A percentile compares a stretch with the other conserved stretches of the same genome.
Conservation (phyloP, 73 alveolate species). For the Paramecium biaurelia region DNA sequence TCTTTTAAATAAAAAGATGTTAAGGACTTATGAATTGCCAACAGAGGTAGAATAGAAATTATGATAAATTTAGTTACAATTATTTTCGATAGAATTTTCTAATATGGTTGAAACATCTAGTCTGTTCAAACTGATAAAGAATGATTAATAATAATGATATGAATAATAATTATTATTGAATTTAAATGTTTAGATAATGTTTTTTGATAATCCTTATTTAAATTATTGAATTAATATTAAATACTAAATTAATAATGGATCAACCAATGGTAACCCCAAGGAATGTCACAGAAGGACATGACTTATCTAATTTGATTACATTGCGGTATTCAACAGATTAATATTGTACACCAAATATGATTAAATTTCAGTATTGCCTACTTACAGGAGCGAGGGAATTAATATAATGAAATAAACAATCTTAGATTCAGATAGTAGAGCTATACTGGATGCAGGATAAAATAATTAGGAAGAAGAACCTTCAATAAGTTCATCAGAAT, state of each 20-base stretch:
- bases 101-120: neutral
- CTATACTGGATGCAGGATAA: neutral
- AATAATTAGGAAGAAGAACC: neutral
- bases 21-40: neutral
- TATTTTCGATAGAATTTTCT: constrained; percentile 5
- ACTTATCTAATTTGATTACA: neutral
- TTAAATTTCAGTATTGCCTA: neutral
- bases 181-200: neutral
- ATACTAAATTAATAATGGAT: constrained; percentile 4
- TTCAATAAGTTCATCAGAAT: constrained; percentile 5
- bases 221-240: neutral
- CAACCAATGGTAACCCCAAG: neutral
- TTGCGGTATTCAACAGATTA: neutral
- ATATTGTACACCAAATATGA: neutral
- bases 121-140: neutral
- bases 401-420: neutral
- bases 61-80: neutral
- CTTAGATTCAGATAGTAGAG: neutral
- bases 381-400: neutral
- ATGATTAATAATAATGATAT: neutral
- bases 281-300: neutral
- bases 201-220: neutral
- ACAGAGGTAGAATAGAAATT: neutral
- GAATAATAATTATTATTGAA: neutral
- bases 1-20: neutral